Base-by-base conservation (phyloP, 768 basidiomycete genomes). In the Tulasnella calospora region DNA sequence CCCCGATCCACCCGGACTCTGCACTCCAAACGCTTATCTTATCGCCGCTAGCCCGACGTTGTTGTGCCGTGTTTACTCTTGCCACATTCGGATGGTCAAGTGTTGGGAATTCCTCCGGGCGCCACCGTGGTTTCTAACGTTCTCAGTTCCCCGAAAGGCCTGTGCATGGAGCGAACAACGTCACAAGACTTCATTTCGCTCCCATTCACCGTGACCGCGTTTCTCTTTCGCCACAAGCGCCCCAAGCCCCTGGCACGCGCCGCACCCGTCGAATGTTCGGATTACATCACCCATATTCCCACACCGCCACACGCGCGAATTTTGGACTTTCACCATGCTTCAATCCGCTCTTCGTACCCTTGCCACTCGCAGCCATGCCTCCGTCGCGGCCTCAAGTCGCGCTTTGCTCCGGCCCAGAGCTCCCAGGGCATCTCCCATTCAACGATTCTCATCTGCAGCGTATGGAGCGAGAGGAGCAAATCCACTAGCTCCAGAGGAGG, bases 71-170 rank as follows among this genome's bases (percentile, higher is more conserved):
- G 61, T 67, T 67, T 33, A 67, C 61, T 12, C 0, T 67, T 35
- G 0, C 61, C 61, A 2, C 0, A 30, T 67, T 33, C 6, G 30
- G 33, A 35, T 27, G 7, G 51, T 51, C 61, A 15, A 6, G 27
- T 67, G 30, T 30, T 67, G 15, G 30, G 61, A 12, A 17, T 44
- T 44, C 6, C 7, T 35, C 27, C 61, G 27, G 27, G 61, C 33
- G 61, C 61, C 61, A 67, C 61, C 17, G 38, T 10, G 6, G 13
- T 35, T 67, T 33, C 30, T 67, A 67, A 17, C 61, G 61, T 67
- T 67, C 61, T 67, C 12, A 67, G 61, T 67, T 67, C 30, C 61
- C 61, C 61, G 61, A 33, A 67, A 33, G 61, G 61, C 61, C 61
- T 67, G 27, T 35, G 30, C 30, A 8, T 13, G 12, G 30, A 30